Base-by-base conservation (phyloP, 768 basidiomycete genomes). In the Dictyophora rubrovolvata region DNA sequence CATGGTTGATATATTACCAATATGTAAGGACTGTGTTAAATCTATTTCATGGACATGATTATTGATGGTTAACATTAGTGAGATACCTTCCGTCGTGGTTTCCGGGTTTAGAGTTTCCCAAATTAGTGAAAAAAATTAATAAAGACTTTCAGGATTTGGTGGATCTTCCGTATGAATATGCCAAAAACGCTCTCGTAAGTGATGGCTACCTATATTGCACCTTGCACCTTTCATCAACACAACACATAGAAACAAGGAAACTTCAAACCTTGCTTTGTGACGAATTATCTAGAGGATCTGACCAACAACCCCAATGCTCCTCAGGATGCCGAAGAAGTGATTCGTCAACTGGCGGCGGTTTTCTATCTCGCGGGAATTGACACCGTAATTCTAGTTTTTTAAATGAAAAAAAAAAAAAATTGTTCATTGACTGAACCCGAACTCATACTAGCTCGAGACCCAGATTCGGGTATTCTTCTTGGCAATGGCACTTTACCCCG, bases 61-160 rank as follows among this genome's bases (percentile, higher is more conserved):
- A n/a, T n/a, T 7, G 5, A 6, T 18, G 17, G 1, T 16, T 5
- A 8, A 18, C 42, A 16, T 3, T 49, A 62, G 61, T 60, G 1
- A 61, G 48, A 22, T 51, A 62, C 20, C 21, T 61, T n/a, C 61
- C 61, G 2, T 12, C 10, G 20, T 62, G 61, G 61, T 54, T 62
- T 54, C 61, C 61, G 0, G 61, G 61, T 5, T 53, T 59, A 8
- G 28, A 21, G 28, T 5, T 62, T 62, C 61, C 37, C 52, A 28
- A 28, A 7, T 2, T 28, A 28, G 28, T 28, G 28, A 7, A 28
- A 28, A 7, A 28, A 28, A 28, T 28, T 3, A 28, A 28, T 28
- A 28, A 28, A 28, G 28, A 28, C 7, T 28, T 20, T 22, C 6
- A 17, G 11, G 16, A 22, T 17, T 0, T 55, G 54, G 47, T 21